Percentiles rank a stretch among this genome's conserved stretches.
phyloP scores from a whole-genome alignment of 768 basidiomycete species.

The Pisolithus sp. region DNA sequence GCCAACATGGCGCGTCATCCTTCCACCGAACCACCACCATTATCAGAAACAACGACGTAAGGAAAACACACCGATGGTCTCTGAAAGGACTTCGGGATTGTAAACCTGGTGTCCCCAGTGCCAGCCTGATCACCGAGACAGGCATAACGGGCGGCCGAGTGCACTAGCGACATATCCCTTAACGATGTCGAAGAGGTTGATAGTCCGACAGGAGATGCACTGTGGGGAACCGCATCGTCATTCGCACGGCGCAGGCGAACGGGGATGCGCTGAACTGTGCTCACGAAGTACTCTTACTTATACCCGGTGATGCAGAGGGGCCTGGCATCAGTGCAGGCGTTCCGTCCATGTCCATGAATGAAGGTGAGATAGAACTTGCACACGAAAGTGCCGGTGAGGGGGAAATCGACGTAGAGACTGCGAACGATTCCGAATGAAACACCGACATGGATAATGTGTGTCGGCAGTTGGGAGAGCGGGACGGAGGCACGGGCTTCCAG shows the following conservation, averaged over 20 bases:
- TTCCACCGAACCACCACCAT: slow-evolving; percentile 41
- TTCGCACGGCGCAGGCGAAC: slow-evolving; percentile 8
- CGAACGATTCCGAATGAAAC: slow-evolving; percentile 21
- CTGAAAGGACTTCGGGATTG: too few species aligned
- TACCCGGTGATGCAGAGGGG: slow-evolving; percentile 12
- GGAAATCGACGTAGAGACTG: slow-evolving; percentile 24
- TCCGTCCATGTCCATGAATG: slow-evolving; percentile 12
- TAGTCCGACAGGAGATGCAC: neutral
- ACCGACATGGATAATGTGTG: slow-evolving; percentile 15
- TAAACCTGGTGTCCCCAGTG: too few species aligned
- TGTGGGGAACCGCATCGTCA: neutral
- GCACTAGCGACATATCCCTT: slow-evolving; percentile 48
- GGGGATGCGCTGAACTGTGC: slow-evolving; percentile 7
- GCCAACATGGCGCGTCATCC: slow-evolving; percentile 79
- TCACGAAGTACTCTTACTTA: slow-evolving; percentile 12
- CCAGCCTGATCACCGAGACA: too few species aligned
- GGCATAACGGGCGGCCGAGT: slow-evolving; percentile 68
- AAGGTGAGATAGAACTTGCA: slow-evolving; percentile 25
- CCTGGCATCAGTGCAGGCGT: slow-evolving; percentile 15
- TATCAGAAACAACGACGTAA: too few species aligned
- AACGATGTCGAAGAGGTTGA: slow-evolving; percentile 12
- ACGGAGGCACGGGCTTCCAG: slow-evolving; percentile 34
- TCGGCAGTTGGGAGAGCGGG: slow-evolving; percentile 8
- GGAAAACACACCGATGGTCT: too few species aligned
- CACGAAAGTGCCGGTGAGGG: slow-evolving; percentile 28